Evolutionary conservation across 2,329 filamentous ascomycete genomes (phyloP).

Genomic region (Neodidymelliopsis sp.): DNA sequence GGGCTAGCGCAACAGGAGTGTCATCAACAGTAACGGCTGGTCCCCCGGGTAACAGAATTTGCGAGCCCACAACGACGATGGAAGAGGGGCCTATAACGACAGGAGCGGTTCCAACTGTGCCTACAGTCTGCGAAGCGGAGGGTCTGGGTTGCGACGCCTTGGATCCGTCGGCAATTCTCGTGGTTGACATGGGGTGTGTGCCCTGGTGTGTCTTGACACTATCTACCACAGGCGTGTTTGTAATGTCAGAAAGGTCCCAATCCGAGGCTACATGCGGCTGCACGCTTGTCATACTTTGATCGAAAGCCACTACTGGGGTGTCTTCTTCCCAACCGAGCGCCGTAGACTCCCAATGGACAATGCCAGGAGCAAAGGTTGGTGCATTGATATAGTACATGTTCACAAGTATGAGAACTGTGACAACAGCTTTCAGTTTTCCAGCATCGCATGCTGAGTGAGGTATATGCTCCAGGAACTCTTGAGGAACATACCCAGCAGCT

Average conservation of each 20-base stretch:
- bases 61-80: conserved; percentile 36
- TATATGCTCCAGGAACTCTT: conserved; percentile 47
- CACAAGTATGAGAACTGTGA: conserved; percentile 54
- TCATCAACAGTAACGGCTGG: conserved; percentile 39
- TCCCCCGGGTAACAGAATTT: conserved; percentile 45
- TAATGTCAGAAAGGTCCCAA: conserved; percentile 19
- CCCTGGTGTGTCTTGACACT: not conserved
- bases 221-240: conserved; percentile 29
- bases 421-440: conserved; percentile 49
- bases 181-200: conserved; percentile 37
- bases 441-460: conserved; percentile 41
- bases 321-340: conserved; percentile 38
- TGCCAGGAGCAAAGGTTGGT: conserved; percentile 26
- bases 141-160: conserved; percentile 31
- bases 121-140: conserved; percentile 26
- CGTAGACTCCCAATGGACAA: conserved; percentile 41
- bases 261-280: conserved; percentile 23
- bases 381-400: conserved; percentile 46
- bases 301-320: conserved; percentile 18
- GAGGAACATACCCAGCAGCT: conserved; percentile 45
- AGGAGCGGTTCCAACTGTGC: conserved; percentile 29
- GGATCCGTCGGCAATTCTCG: conserved; percentile 32
- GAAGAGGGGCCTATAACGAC: conserved; percentile 38
- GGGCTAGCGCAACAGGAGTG: conserved; percentile 40
- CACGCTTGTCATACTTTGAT: conserved; percentile 2